Conservation (phyloP, 495 filamentous ascomycete genomes). For the Pyrenula aspistea region DNA sequence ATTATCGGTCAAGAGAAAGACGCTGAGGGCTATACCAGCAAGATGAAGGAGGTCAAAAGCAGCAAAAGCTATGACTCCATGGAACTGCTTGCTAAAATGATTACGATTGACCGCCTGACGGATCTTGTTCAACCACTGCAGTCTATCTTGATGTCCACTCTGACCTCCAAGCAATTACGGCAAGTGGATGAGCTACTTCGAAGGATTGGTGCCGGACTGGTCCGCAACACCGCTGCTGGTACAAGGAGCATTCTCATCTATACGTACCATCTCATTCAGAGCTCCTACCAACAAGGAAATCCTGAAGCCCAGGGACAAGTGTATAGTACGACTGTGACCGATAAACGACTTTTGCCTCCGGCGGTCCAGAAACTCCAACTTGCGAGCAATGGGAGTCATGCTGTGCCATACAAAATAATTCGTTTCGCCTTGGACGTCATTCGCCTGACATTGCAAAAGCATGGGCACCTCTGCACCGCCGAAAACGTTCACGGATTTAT, state of each 20-base stretch:
- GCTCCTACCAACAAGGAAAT: constrained; percentile 55
- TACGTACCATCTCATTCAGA: constrained; percentile 85
- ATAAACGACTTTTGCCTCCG: constrained; percentile 60
- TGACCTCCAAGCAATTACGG: constrained; percentile 62
- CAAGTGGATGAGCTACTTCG: constrained; percentile 86
- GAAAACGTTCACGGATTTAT: constrained; percentile 73
- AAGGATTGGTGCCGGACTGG: constrained; percentile 68
- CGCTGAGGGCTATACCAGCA: constrained; percentile 84
- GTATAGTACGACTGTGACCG: constrained; percentile 41
- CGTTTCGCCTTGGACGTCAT: constrained; percentile 81
- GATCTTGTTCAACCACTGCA: constrained; percentile 68
- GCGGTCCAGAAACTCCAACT: constrained; percentile 35
- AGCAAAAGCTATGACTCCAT: constrained; percentile 97
- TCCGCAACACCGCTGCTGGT: constrained; percentile 64
- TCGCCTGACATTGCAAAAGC: constrained; percentile 67
- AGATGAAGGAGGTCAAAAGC: constrained; percentile 95
- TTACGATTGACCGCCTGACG: constrained; percentile 61
- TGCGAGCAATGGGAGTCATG: constrained; percentile 38
- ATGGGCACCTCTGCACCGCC: constrained; percentile 64
- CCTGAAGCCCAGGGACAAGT: constrained; percentile 17
- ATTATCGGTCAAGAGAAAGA: constrained; percentile 96
- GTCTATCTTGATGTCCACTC: constrained; percentile 64
- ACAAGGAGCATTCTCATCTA: constrained; percentile 75
- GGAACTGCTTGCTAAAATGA: constrained; percentile 75
- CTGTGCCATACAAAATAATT: constrained; percentile 68